These are phyloP conservation scores for Botrytis pseudocinerea DNA, from an alignment of 2,329 filamentous ascomycete genomes.

Conservation along the genomic window DNA sequence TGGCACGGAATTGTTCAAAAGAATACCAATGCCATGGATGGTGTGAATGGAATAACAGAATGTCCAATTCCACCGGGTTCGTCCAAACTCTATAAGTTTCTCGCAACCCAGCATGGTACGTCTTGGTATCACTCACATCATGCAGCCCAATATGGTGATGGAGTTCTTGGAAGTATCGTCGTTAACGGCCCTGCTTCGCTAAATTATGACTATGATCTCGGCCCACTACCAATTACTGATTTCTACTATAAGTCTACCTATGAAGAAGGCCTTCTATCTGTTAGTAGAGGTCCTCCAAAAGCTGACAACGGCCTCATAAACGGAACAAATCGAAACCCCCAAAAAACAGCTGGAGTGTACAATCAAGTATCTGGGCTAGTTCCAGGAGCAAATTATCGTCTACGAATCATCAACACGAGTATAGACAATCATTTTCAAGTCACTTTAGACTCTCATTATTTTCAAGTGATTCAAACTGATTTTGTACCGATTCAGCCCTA, in stretches of 20 bases:
- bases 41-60: neutral
- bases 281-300: neutral
- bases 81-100: neutral
- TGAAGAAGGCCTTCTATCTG: neutral
- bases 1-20: neutral
- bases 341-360: neutral
- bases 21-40: neutral
- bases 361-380: neutral
- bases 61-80: neutral
- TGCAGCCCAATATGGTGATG: neutral
- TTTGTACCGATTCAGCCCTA: neutral
- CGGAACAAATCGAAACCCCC: neutral
- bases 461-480: neutral
- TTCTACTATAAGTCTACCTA: neutral
- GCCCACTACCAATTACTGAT: neutral
- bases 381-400: neutral
- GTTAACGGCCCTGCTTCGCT: neutral
- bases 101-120: neutral
- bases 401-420: neutral
- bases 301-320: neutral
- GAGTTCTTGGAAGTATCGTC: neutral
- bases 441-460: neutral
- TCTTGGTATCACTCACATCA: neutral
- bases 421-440: neutral
- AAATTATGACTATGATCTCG: neutral